phyloP scores from a whole-genome alignment of 257 asterid genomes.

The Fraxinus excelsior region DNA sequence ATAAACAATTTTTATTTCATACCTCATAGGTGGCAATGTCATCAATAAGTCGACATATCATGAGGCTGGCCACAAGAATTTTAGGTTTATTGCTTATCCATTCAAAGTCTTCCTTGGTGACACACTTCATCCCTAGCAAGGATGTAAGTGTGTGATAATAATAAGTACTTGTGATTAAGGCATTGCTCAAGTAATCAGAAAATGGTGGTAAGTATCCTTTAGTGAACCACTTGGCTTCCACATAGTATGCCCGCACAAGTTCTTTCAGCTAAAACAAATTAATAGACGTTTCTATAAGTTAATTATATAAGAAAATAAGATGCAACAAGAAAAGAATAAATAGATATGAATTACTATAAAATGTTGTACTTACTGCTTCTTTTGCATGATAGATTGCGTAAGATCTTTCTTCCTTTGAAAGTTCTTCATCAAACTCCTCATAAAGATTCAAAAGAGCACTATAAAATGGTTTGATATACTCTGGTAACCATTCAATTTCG shows the following conservation, averaged over 20 bases:
- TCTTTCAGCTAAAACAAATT: neutral
- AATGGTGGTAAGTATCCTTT: neutral
- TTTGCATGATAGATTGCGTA: neutral
- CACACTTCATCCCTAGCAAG: neutral
- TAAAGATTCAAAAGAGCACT: neutral
- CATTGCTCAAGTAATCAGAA: neutral
- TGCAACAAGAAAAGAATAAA: too few relatives aligned
- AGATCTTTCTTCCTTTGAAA: neutral
- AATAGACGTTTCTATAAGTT: too few relatives aligned
- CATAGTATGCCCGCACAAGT: neutral
- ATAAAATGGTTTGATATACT: neutral
- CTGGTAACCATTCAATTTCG: neutral
- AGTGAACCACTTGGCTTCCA: neutral
- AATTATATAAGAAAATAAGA: too few relatives aligned
- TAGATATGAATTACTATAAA: too few relatives aligned
- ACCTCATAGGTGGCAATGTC: slow-evolving; percentile 5
- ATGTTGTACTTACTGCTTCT: too few relatives aligned
- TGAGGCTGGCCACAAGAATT: neutral
- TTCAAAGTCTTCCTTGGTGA: neutral
- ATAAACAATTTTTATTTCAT: neutral
- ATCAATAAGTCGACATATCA: neutral
- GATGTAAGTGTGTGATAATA: neutral
- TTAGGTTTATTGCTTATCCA: neutral
- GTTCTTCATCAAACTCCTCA: neutral
- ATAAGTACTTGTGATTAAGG: neutral